These are phyloP conservation scores for Protomyces lactucae-debilis DNA, from an alignment of 1,139 yeast species.

Conservation along the genomic window DNA sequence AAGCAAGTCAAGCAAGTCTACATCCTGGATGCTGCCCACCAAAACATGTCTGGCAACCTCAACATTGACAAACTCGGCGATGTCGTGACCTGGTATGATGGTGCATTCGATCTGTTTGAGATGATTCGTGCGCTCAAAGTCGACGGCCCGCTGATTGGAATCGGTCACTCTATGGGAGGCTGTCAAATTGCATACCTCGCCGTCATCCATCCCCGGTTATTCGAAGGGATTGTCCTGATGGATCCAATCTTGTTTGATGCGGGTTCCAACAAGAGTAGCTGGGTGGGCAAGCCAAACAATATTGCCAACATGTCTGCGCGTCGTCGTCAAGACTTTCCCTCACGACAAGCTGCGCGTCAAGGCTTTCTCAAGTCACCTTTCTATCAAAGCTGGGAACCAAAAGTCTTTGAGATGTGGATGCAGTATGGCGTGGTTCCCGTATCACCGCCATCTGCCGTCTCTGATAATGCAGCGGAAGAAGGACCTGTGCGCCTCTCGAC, in stretches of 20 bases:
- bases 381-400: constrained; percentile 30
- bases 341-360: constrained; percentile 26
- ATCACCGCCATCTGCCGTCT: constrained; percentile 27
- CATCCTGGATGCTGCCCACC: constrained; percentile 30
- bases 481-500: constrained; percentile 29
- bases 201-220: constrained; percentile 27
- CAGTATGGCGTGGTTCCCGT: constrained; percentile 28
- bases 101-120: constrained; percentile 26
- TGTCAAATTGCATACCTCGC: constrained; percentile 28
- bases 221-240: constrained; percentile 28
- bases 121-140: constrained; percentile 25
- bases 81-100: constrained; percentile 26
- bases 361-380: constrained; percentile 26
- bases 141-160: constrained; percentile 29
- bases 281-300: neutral
- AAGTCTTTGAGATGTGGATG: constrained; percentile 29
- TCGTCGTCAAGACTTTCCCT: constrained; percentile 31
- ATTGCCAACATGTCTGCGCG: constrained; percentile 28
- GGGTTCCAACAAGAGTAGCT: neutral
- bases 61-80: constrained; percentile 32
- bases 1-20: constrained; percentile 23
- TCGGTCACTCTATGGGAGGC: constrained; percentile 34
- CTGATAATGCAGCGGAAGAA: constrained; percentile 17
- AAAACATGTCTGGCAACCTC: constrained; percentile 31
- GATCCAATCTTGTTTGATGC: constrained; percentile 31